Evolutionary conservation across 306 rosid species (phyloP), one percentile per base, ranked within the genome.

Genomic region (Quillaja saponaria): DNA sequence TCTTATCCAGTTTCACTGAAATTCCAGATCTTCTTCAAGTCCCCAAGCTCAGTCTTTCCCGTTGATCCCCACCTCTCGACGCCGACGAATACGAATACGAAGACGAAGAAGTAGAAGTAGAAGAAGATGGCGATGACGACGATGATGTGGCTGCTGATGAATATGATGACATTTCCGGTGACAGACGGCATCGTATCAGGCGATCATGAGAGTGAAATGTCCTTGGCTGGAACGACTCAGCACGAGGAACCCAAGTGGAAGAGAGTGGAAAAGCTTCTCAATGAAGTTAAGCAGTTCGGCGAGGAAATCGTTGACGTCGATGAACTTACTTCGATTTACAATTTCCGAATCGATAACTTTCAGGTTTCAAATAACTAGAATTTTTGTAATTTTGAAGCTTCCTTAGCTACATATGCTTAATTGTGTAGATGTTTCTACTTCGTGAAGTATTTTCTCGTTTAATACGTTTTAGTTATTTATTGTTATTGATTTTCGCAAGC

Each of bases 281-380:
- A 68, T 28, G 96, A 92, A 64, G 95, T 86, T 13, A 77, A 75
- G 57, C 80, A 77, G 79, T 92, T 88, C 15, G 96, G 98, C 19
- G 88, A 77, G 14, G 95, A 75, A 21, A 82, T 88, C 31, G 76
- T 88, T 34, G 95, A 88, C 51, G 87, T 67, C 47, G 83, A 84
- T 52, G 96, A 89, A 38, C 95, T 92, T 50, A 85, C 90, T 49
- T 81, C 90, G 5, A 42, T 92, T 44, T 89, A 92, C 58, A 79
- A 82, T 76, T 92, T 92, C 52, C 90, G 96, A 8, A 88, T 92
- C 58, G 98, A 92, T 70, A 86, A 88, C 50, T 92, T 92, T 77
- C 98, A 92, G 95, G 98, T 88, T 71, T 52, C 0, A 0, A 10
- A 7, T 44, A 10, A 38, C 8, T 35, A 42, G n/a, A 25, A 13